Evolutionary conservation across 2,329 filamentous ascomycete species (phyloP), one percentile per base, ranked within the genome.

Genomic region (Fusarium sp.): DNA sequence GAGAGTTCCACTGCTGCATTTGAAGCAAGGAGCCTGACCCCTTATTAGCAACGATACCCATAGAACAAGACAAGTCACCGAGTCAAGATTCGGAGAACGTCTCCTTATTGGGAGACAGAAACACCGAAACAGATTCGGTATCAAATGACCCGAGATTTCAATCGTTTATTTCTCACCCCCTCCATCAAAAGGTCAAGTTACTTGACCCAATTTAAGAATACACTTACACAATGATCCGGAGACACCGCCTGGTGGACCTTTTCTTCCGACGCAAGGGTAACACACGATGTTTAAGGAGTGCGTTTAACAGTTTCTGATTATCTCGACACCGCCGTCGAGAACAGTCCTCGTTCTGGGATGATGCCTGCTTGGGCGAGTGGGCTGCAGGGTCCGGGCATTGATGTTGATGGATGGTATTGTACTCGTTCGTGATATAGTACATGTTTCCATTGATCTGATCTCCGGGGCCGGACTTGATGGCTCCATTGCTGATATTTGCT

Each of bases 211-310:
- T 26, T 38, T 28, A 38, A 54, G 32, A 28, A 17, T 18, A 6
- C 50, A 54, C 50, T 15, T 53, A 54, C 13, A 15, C 6, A 12
- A 22, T 38, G 0, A 51, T 35, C 11, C 8, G 0, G 3, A 1
- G 22, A 24, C 22, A 1, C 28, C 22, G 11, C 3, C 30, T 4
- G 22, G 5, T 24, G 0, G 5, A 24, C 28, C 0, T 35, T 14
- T 6, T 35, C 48, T 10, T 24, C 10, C 28, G 47, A 7, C 28
- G 8, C 28, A 32, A n/a, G 28, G 22, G 4, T 13, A 11, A 10
- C 47, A 50, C 3, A n/a, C 5, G 28, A 15, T 12, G 1, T 15
- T 32, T 24, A 15, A 32, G 47, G 22, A 51, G 28, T 32, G 47
- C 20, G 1, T 6, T 12, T 30, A 55, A 0, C 35, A 32, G 1